phyloP scores from a whole-genome alignment of 2,329 filamentous ascomycete genomes.

The Nothomitra cinnamomea region DNA sequence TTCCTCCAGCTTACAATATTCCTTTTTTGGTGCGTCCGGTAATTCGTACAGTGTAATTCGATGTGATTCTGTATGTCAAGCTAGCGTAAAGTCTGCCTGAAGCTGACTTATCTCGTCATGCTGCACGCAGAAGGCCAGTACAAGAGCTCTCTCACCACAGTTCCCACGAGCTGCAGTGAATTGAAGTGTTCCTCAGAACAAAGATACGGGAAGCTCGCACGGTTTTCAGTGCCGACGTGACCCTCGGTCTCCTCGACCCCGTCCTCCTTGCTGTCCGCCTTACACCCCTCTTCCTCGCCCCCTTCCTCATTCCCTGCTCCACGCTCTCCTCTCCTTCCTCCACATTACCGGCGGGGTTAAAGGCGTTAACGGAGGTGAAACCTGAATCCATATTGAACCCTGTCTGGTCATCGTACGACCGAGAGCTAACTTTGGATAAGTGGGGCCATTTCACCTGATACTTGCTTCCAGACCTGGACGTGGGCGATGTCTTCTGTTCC shows the following conservation, averaged over 20 bases:
- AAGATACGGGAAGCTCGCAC: too few species aligned
- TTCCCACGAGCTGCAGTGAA: not conserved
- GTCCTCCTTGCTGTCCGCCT: not conserved
- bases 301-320: not conserved
- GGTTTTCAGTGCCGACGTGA: too few species aligned
- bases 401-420: not conserved
- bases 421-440: not conserved
- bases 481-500: too few species aligned
- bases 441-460: not conserved
- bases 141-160: not conserved
- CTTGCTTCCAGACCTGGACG: too few species aligned
- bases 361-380: not conserved
- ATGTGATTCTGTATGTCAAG: not conserved
- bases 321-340: not conserved
- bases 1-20: not conserved
- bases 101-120: not conserved
- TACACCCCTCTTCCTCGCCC: not conserved
- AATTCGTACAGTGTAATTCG: not conserved
- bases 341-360: not conserved
- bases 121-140: not conserved
- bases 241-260: too few species aligned
- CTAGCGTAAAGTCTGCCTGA: not conserved
- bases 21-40: too few species aligned
- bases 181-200: not conserved
- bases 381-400: not conserved